Conservation (phyloP, 2,329 filamentous ascomycete species). For the Sporothrix inflata region DNA sequence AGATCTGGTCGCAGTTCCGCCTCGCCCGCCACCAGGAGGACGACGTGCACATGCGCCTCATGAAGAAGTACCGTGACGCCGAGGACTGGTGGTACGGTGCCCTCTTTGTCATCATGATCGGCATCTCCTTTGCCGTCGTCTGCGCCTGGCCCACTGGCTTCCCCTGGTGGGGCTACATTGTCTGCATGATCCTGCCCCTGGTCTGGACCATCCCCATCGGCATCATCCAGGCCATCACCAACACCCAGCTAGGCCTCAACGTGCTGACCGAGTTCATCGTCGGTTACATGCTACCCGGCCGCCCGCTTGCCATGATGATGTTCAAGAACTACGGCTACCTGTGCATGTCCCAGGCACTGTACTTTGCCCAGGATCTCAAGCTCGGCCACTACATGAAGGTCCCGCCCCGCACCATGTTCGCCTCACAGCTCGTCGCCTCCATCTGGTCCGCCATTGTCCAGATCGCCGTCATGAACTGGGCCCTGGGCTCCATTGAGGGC, state of each 20-base stretch:
- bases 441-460: slow-evolving; percentile 66
- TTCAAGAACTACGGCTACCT: slow-evolving; percentile 68
- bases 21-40: slow-evolving; percentile 60
- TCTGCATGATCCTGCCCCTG: slow-evolving; percentile 61
- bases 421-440: slow-evolving; percentile 61
- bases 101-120: slow-evolving; percentile 58
- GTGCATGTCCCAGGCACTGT: slow-evolving; percentile 66
- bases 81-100: slow-evolving; percentile 62
- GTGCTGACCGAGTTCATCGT: slow-evolving; percentile 73
- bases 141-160: slow-evolving; percentile 60
- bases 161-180: slow-evolving; percentile 60
- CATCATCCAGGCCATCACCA: slow-evolving; percentile 69
- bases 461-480: slow-evolving; percentile 69
- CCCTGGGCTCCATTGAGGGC: slow-evolving; percentile 61
- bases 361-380: slow-evolving; percentile 68
- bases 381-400: slow-evolving; percentile 76
- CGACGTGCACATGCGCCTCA: slow-evolving; percentile 62
- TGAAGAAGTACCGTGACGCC: slow-evolving; percentile 64
- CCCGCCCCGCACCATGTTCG: slow-evolving; percentile 65
- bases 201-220: slow-evolving; percentile 65
- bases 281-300: slow-evolving; percentile 74
- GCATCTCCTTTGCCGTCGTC: slow-evolving; percentile 56
- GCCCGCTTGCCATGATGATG: slow-evolving; percentile 73
- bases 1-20: slow-evolving; percentile 59
- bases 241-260: slow-evolving; percentile 73